Evolutionary conservation across 2,329 filamentous ascomycete genomes (phyloP).

Genomic region (Scytalidium sp.): DNA sequence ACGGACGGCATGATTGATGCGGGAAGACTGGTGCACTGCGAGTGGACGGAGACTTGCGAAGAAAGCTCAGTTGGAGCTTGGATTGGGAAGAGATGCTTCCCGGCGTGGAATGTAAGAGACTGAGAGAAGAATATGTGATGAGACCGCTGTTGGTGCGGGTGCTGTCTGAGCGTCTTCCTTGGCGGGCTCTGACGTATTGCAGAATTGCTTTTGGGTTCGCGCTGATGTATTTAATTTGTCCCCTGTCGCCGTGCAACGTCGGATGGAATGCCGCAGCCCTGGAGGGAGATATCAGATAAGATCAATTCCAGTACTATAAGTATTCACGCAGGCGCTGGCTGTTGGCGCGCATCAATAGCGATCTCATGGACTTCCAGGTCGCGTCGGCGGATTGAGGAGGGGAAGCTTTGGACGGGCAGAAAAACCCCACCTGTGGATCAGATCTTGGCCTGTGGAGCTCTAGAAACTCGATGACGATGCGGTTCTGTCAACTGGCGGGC

Average conservation of each 20-base stretch:
- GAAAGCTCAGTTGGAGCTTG: too few species aligned
- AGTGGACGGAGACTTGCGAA: background rate
- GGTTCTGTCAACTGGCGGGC: too few species aligned
- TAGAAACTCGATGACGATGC: background rate
- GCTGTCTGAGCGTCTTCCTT: background rate
- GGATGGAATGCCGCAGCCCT: background rate
- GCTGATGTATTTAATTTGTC: too few species aligned
- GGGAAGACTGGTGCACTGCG: background rate
- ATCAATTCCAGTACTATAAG: background rate
- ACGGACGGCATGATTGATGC: conserved; percentile 20
- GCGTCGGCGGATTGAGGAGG: too few species aligned
- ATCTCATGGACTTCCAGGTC: background rate
- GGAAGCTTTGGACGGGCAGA: background rate
- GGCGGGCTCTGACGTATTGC: background rate
- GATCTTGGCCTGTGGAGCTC: background rate
- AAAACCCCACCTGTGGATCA: background rate
- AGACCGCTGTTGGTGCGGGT: background rate
- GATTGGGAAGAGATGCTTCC: background rate
- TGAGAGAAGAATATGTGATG: background rate
- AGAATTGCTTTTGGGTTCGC: background rate
- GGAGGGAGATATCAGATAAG: background rate
- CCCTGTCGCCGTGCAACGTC: background rate
- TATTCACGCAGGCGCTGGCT: background rate
- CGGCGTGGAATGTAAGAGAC: background rate
- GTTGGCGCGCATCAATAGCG: background rate